Evolutionary conservation across 225 moss, liverwort and hornwort genomes (phyloP).

Genomic region (Takakia lepidozioides): DNA sequence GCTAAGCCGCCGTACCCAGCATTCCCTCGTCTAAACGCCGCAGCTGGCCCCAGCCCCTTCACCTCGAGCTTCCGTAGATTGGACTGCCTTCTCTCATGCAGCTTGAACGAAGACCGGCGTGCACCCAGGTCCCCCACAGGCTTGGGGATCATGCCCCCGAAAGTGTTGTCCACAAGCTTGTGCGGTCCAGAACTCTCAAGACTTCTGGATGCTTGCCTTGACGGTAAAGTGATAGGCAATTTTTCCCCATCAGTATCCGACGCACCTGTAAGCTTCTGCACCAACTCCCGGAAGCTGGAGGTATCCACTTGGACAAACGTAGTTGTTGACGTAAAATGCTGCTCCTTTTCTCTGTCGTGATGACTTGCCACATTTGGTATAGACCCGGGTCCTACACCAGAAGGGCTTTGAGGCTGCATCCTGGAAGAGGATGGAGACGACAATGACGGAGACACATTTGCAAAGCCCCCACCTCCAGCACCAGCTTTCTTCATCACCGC

Average conservation of each 20-base stretch:
- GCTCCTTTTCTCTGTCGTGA: constrained; percentile 21
- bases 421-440: constrained; percentile 30
- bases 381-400: constrained; percentile 37
- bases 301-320: constrained; percentile 67
- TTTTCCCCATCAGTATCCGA: constrained; percentile 55
- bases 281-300: constrained; percentile 58
- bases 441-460: neutral
- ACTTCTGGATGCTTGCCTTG: constrained; percentile 35
- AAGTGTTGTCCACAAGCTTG: constrained; percentile 30
- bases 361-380: constrained; percentile 16
- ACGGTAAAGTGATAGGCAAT: constrained; percentile 56
- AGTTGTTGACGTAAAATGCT: constrained; percentile 44
- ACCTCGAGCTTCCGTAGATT: constrained; percentile 48
- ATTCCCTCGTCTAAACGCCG: constrained; percentile 45
- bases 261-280: constrained; percentile 59
- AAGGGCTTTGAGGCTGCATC: constrained; percentile 22
- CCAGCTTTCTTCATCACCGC: constrained; percentile 12
- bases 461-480: neutral
- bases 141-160: constrained; percentile 42
- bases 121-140: constrained; percentile 54
- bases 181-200: constrained; percentile 3
- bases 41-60: constrained; percentile 45
- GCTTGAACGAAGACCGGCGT: constrained; percentile 46
- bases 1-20: constrained; percentile 38
- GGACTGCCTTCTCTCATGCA: constrained; percentile 51